Evolutionary conservation across 805 yeast genomes (phyloP).

Genomic region (Trichomonascus vanleenenianus): DNA sequence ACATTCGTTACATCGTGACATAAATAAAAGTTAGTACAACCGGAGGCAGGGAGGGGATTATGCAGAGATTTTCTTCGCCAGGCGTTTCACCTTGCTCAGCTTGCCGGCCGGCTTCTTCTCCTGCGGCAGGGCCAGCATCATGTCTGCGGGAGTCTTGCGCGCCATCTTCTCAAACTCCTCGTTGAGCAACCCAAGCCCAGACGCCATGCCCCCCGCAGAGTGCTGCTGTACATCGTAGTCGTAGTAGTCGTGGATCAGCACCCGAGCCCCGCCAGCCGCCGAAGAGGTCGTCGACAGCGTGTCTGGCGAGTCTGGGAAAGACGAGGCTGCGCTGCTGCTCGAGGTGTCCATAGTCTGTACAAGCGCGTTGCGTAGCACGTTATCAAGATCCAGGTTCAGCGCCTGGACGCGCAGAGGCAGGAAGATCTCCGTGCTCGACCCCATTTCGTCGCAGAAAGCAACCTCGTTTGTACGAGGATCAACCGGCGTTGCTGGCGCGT

Average conservation of each 20-base stretch:
- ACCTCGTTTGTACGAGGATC: neutral
- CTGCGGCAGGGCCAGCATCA: too few relatives aligned
- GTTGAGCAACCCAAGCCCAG: too few relatives aligned
- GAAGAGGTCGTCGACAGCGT: conserved; percentile 1
- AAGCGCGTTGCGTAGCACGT: conserved; percentile 5
- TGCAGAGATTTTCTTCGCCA: too few relatives aligned
- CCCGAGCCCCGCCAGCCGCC: neutral
- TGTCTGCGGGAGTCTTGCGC: too few relatives aligned
- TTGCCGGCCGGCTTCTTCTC: too few relatives aligned
- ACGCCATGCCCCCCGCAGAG: too few relatives aligned
- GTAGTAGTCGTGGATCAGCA: neutral
- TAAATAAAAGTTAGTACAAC: too few relatives aligned
- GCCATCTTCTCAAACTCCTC: too few relatives aligned
- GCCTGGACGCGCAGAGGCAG: conserved; percentile 10
- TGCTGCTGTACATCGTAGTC: neutral
- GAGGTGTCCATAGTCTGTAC: conserved; percentile 1
- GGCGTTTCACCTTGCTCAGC: too few relatives aligned
- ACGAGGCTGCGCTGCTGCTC: neutral
- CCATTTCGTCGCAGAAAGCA: neutral
- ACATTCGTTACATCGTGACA: too few relatives aligned
- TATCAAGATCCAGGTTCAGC: conserved; percentile 10
- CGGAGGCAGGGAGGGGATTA: too few relatives aligned
- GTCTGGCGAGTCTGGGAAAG: neutral
- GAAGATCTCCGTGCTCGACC: conserved; percentile 4
- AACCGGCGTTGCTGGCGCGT: too few relatives aligned